A percentile compares a stretch with the other conserved stretches of the same genome.
phyloP scores from a whole-genome alignment of 805 yeast genomes.

The Torulaspora indica region DNA sequence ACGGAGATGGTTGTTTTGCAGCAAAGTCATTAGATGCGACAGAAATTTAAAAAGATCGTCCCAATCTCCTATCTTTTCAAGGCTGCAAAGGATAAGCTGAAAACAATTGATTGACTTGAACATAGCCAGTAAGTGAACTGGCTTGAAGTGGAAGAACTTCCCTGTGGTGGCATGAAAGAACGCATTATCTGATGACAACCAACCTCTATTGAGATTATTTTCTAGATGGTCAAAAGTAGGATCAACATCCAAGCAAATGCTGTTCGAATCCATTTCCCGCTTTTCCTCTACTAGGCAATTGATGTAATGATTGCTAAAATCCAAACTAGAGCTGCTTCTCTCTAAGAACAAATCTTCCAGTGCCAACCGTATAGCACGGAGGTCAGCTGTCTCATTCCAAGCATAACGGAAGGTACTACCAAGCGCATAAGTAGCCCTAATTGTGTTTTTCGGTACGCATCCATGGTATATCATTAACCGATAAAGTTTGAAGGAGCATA shows the following conservation, averaged over 20 bases:
- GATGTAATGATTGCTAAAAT: neutral
- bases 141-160: slow-evolving; percentile 19
- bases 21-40: slow-evolving; percentile 20
- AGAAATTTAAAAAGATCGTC: slow-evolving; percentile 15
- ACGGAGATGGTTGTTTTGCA: slow-evolving; percentile 16
- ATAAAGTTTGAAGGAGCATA: slow-evolving; percentile 30
- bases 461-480: slow-evolving; percentile 15
- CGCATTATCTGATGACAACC: slow-evolving; percentile 13
- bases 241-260: neutral
- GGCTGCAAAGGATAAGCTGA: slow-evolving; percentile 14
- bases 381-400: slow-evolving; percentile 3
- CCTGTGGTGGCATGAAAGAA: slow-evolving; percentile 17
- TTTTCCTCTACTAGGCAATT: neutral
- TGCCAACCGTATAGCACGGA: slow-evolving; percentile 2
- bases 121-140: slow-evolving; percentile 16
- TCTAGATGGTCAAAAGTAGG: neutral
- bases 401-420: slow-evolving; percentile 11
- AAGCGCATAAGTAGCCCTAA: slow-evolving; percentile 10
- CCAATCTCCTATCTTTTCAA: slow-evolving; percentile 13
- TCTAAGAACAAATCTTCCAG: slow-evolving; percentile 13
- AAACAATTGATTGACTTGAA: slow-evolving; percentile 21
- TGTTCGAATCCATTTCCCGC: neutral
- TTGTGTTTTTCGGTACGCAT: slow-evolving; percentile 11
- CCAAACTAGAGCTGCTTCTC: neutral
- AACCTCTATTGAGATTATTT: neutral